Conservation (phyloP, 495 filamentous ascomycete species). For the Penicillium roqueforti region DNA sequence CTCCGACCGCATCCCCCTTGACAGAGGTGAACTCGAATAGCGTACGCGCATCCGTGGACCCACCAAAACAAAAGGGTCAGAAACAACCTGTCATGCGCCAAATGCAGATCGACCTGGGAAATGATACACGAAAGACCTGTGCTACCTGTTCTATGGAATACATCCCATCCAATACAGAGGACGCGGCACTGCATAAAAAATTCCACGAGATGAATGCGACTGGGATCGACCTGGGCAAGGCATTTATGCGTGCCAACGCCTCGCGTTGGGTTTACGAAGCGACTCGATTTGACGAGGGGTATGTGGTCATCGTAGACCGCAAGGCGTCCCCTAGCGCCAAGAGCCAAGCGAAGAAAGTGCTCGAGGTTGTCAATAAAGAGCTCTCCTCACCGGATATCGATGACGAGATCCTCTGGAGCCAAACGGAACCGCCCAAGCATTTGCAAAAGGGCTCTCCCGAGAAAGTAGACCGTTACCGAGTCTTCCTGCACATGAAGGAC, state of each 20-base stretch:
- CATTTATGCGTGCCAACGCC: slow-evolving; percentile 46
- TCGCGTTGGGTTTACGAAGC: slow-evolving; percentile 46
- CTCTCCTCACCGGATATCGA: slow-evolving; percentile 58
- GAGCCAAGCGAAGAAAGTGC: slow-evolving; percentile 55
- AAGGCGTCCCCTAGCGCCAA: slow-evolving; percentile 51
- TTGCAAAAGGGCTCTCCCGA: slow-evolving; percentile 31
- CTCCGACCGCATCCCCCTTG: slow-evolving; percentile 36
- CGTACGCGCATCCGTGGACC: slow-evolving; percentile 40
- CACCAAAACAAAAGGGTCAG: slow-evolving; percentile 34
- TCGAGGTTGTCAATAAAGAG: slow-evolving; percentile 65
- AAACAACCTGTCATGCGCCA: slow-evolving; percentile 50
- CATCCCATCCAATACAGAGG: slow-evolving; percentile 60
- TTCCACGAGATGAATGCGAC: slow-evolving; percentile 64
- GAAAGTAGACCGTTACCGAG: slow-evolving; percentile 55
- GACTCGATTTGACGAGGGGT: slow-evolving; percentile 44
- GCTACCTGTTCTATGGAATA: slow-evolving; percentile 68
- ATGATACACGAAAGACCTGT: slow-evolving; percentile 56
- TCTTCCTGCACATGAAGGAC: slow-evolving; percentile 60
- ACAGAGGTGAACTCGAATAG: slow-evolving; percentile 51
- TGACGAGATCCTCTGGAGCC: slow-evolving; percentile 57
- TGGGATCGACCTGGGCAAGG: slow-evolving; percentile 60
- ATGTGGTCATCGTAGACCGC: slow-evolving; percentile 55
- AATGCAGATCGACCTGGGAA: slow-evolving; percentile 64
- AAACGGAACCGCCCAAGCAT: slow-evolving; percentile 39
- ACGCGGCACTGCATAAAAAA: slow-evolving; percentile 60